Base-by-base conservation (phyloP, 768 basidiomycete genomes). In the Rhodotorula babjevae region DNA sequence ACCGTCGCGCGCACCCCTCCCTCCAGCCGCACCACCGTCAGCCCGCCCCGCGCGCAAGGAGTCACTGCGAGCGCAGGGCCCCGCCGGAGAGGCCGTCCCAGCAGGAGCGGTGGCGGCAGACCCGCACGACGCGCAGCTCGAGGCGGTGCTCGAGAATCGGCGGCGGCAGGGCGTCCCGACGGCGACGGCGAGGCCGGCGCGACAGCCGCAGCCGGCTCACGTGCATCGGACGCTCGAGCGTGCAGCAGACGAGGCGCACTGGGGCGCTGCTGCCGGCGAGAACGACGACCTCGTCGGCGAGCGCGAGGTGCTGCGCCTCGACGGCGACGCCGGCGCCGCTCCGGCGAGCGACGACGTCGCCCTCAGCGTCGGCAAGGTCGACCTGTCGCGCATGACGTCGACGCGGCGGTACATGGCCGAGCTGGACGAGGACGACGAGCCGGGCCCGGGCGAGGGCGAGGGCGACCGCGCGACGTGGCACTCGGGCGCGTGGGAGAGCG, bases 351-450 rank as follows among this genome's bases (percentile, higher is more conserved):
- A 18, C 33, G 57, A 14, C 57, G 46, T 50, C 16, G 25, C 55
- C 3, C 56, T 46, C 31, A n/a, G 7, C 8, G 33, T 10, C 0
- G 53, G n/a, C 12, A n/a, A n/a, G 53, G 52, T 40, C 8, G 63
- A 62, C 31, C 52, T 72, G 1, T 60, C 66, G 36, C 15, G 73
- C 9, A 65, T 64, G 69, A 70, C 47, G 21, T 74, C 73, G 50
- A 70, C 68, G 14, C 40, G 73, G 44, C 49, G 68, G n/a, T 74
- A 74, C 56, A 59, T 73, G 67, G 64, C 58, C 36, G 50, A 67
- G 62, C 62, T 74, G 3, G 73, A 74, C 27, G 44, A 46, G 25
- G 71, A 72, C 33, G 71, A 72, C 19, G 65, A 67, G 14, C 27
- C 56, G 2, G 31, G 6, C 1, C 14, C 42, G n/a, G 61, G 58